Conservation (phyloP, 371 early-diverging fungal genomes). For the Circinella umbellata region DNA sequence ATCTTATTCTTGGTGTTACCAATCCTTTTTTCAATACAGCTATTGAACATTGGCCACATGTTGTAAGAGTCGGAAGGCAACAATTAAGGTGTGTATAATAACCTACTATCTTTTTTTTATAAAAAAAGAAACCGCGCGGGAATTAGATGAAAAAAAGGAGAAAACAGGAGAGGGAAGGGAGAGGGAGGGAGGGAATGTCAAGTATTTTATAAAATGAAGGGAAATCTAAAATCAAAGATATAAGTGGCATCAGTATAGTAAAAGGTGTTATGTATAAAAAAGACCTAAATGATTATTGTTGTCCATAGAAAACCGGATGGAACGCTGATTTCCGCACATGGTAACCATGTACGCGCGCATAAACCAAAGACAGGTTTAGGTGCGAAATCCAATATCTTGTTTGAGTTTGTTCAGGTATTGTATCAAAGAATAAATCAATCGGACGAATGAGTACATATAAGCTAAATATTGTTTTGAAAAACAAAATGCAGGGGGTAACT, state of each 20-base stretch:
- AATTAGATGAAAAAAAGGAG: neutral
- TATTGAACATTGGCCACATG: slow-evolving; percentile 92
- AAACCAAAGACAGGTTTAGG: slow-evolving; percentile 33
- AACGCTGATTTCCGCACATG: slow-evolving; percentile 39
- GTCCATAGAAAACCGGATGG: slow-evolving; percentile 54
- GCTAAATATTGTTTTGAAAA: no score
- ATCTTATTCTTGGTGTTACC: slow-evolving; percentile 90
- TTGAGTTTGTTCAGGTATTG: slow-evolving; percentile 62
- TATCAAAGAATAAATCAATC: neutral
- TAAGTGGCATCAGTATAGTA: slow-evolving; percentile 7
- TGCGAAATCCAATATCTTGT: slow-evolving; percentile 42
- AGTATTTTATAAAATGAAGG: slow-evolving; percentile 1
- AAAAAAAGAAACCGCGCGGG: no score
- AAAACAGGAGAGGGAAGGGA: neutral
- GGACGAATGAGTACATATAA: no score
- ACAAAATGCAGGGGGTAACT: slow-evolving; percentile 54
- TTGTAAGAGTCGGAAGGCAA: slow-evolving; percentile 75
- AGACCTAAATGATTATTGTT: neutral
- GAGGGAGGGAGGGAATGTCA: neutral
- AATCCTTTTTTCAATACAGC: slow-evolving; percentile 93
- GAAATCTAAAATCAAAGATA: neutral
- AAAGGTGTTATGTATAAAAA: neutral
- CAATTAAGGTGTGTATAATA: slow-evolving; percentile 45
- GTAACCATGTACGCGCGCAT: slow-evolving; percentile 26
- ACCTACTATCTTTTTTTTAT: no score